Base-by-base conservation (phyloP, 306 rosid genomes). In the Lagenaria siceraria region DNA sequence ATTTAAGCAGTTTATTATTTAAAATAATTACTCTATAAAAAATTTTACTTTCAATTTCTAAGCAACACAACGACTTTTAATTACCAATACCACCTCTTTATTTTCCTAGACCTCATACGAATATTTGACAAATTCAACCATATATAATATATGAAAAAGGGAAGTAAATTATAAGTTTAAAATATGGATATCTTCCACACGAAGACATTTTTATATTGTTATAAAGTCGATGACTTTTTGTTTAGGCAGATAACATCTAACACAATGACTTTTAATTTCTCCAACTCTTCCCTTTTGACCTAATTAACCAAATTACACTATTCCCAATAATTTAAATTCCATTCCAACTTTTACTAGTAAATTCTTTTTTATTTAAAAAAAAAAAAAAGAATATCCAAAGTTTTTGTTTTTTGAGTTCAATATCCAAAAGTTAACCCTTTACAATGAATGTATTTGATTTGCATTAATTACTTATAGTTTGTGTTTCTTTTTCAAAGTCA, bases 211-310 rank as follows among this genome's bases (percentile, higher is more conserved):
- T 21, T 11, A 69, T 40, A 69, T 12, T 22, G 36, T 69, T 68
- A 38, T 38, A 68, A 49, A 48, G 77, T 29, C 18, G 21, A 35
- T 10, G 46, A 77, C 80, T 79, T 83, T 76, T 58, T 13, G 31
- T 80, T 77, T 81, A 78, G 71, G 76, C 61, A 22, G 66, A 27
- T 49, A 78, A 12, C 76, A 75, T 62, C 76, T 46, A 77, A 77
- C 64, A 53, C 15, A 18, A 79, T 53, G 81, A 81, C 84, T 78
- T 63, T 36, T 17, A 31, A 1, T 33, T 46, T 27, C 61, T 54
- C 62, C 27, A 42, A 69, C 48, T 62, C 61, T 68, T 52, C 25
- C 4, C 52, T 40, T 43, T 64, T 70, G 25, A 78, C 73, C 61
- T n/a, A 78, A 31, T 60, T 27, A 29, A 15, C 35, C 68, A 38